Evolutionary conservation across 2,329 filamentous ascomycete species (phyloP).

Genomic region (Venturia aucupariae): DNA sequence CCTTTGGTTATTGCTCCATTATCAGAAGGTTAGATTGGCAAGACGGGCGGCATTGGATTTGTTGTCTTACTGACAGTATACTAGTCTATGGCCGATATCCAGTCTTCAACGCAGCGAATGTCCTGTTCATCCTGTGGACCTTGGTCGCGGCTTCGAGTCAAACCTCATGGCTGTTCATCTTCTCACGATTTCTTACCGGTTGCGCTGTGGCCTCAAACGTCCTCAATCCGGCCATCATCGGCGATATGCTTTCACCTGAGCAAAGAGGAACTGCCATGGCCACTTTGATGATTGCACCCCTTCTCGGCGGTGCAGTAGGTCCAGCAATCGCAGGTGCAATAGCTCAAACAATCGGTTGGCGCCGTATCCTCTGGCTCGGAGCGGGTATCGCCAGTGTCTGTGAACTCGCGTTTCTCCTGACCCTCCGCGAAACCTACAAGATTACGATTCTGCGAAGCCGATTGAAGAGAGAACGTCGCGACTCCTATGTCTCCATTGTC

Average conservation of each 20-base stretch:
- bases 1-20: slow-evolving; percentile 38
- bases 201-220: slow-evolving; percentile 42
- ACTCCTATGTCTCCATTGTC: slow-evolving; percentile 16
- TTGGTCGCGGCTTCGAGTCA: slow-evolving; percentile 31
- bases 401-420: slow-evolving; percentile 43
- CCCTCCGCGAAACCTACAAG: slow-evolving; percentile 53
- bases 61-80: neutral
- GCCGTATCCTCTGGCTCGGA: slow-evolving; percentile 43
- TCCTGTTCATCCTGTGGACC: slow-evolving; percentile 36
- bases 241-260: slow-evolving; percentile 52
- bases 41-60: neutral
- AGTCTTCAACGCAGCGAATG: slow-evolving; percentile 32
- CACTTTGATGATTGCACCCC: slow-evolving; percentile 46
- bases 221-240: slow-evolving; percentile 53
- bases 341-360: slow-evolving; percentile 47
- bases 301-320: slow-evolving; percentile 49
- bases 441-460: slow-evolving; percentile 41
- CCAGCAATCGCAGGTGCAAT: slow-evolving; percentile 48
- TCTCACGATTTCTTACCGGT: slow-evolving; percentile 35
- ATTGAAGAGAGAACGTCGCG: slow-evolving; percentile 20
- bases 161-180: slow-evolving; percentile 32
- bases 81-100: slow-evolving; percentile 30
- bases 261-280: slow-evolving; percentile 51
- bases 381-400: slow-evolving; percentile 39
- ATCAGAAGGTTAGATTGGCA: slow-evolving; percentile 24